phyloP scores from a whole-genome alignment of 495 filamentous ascomycete genomes.

The Usnea hakonensis region DNA sequence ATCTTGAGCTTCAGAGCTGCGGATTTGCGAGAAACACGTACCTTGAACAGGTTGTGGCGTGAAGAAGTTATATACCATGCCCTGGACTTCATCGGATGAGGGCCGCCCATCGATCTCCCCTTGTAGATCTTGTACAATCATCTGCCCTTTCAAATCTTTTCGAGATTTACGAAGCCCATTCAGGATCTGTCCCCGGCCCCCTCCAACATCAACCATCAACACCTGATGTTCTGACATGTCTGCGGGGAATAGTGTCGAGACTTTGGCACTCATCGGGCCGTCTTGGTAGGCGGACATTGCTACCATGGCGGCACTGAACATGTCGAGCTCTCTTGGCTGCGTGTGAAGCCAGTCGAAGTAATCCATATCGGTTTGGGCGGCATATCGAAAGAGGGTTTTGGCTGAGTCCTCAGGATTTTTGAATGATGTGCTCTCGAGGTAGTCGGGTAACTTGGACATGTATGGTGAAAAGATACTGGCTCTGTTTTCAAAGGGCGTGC shows the following conservation, averaged over 20 bases:
- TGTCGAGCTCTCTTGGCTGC: not conserved
- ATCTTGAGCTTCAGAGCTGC: too few relatives aligned
- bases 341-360: constrained; percentile 3
- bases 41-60: constrained; percentile 30
- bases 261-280: not conserved
- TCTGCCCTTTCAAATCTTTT: constrained; percentile 5
- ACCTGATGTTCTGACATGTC: not conserved
- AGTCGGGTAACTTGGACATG: constrained; percentile 1
- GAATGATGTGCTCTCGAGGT: not conserved
- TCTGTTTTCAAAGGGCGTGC: not conserved
- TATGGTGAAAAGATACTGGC: not conserved
- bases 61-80: constrained; percentile 28
- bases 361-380: not conserved
- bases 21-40: constrained; percentile 5
- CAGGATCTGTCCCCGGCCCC: constrained; percentile 1
- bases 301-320: not conserved
- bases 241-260: not conserved
- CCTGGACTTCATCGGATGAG: constrained; percentile 13
- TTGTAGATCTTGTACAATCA: constrained; percentile 9
- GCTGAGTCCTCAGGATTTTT: not conserved
- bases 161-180: not conserved
- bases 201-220: constrained; percentile 6
- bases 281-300: not conserved
- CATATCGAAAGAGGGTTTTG: not conserved
- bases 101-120: not conserved